phyloP scores from a whole-genome alignment of 345 rosid genomes.

The Gynandropsis gynandra region DNA sequence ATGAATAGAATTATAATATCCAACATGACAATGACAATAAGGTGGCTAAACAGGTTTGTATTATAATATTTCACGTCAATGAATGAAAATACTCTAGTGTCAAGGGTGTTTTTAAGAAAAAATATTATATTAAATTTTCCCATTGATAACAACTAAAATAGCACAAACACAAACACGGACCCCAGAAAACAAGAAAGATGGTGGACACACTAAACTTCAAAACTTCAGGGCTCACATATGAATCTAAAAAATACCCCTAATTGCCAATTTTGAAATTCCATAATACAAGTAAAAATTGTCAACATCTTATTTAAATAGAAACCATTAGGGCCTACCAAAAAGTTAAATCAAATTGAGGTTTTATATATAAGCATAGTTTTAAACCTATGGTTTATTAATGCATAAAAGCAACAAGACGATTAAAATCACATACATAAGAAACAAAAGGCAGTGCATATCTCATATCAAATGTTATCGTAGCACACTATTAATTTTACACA shows the following conservation, averaged over 20 bases:
- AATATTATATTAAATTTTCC: too few relatives aligned
- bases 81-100: conserved; percentile 10
- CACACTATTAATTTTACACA: background rate
- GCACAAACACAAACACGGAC: too few relatives aligned
- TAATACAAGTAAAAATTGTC: background rate
- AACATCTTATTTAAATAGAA: conserved; percentile 1
- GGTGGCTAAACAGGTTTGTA: conserved; percentile 16
- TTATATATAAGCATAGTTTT: too few relatives aligned
- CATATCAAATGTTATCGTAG: background rate
- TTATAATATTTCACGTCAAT: conserved; percentile 11
- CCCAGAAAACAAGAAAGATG: too few relatives aligned
- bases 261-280: conserved; percentile 3
- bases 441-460: too few relatives aligned
- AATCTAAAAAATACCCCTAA: conserved; percentile 13
- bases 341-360: too few relatives aligned
- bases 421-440: too few relatives aligned
- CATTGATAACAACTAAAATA: conserved; percentile 3
- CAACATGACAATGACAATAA: conserved; percentile 8
- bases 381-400: too few relatives aligned
- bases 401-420: too few relatives aligned
- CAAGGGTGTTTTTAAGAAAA: background rate
- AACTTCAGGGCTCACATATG: conserved; percentile 7
- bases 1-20: conserved; percentile 10
- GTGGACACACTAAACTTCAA: background rate
- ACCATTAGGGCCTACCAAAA: conserved; percentile 8